Evolutionary conservation across 192 early-diverging fungal species (phyloP), one percentile per base, ranked within the genome.

Genomic region (Coemansia sp.): DNA sequence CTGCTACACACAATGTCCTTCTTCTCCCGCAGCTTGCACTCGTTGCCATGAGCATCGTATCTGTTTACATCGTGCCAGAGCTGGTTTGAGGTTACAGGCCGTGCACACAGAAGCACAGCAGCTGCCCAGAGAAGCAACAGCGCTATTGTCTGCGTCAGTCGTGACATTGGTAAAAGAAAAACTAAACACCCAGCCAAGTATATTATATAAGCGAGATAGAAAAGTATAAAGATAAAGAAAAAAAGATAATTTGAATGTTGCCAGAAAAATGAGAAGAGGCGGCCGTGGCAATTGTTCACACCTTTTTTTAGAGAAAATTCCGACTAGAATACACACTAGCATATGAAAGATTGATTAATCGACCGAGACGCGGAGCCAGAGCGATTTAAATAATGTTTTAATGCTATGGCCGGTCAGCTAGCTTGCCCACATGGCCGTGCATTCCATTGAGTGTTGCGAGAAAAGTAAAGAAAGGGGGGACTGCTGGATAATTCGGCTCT

Each of bases 41-140:
- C 64, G 59, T 82, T 78, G 12, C 86, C 86, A 20, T 85, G 69
- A 5, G 72, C 70, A 41, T 81, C 83, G 53, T 70, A 77, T 37
- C 75, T 69, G 67, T 87, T 87, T 5, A 86, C 86, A 6, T 78
- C 61, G 32, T 78, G 76, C 76, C 76, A 78, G 43, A 72, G 53
- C 67, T 78, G 76, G 55, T 70, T 65, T 41, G 64, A 32, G 6
- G 57, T 32, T 16, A 40, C 57, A 22, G 57, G 39, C 37, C 39
- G 38, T 38, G 40, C 39, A 9, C 57, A 16, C 0, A 59, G 16
- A 41, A 59, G 57, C 39, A 38, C 57, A 1, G 38, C 39, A 2
- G 38, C 3, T 7, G 38, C n/a, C 13, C n/a, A 38, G n/a, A 38
- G 7, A 40, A 59, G 57, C 14, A 59, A 38, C 57, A 59, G 5